These are phyloP conservation scores for Patellaria atrata DNA, from an alignment of 495 filamentous ascomycete species.

Conservation along the genomic window DNA sequence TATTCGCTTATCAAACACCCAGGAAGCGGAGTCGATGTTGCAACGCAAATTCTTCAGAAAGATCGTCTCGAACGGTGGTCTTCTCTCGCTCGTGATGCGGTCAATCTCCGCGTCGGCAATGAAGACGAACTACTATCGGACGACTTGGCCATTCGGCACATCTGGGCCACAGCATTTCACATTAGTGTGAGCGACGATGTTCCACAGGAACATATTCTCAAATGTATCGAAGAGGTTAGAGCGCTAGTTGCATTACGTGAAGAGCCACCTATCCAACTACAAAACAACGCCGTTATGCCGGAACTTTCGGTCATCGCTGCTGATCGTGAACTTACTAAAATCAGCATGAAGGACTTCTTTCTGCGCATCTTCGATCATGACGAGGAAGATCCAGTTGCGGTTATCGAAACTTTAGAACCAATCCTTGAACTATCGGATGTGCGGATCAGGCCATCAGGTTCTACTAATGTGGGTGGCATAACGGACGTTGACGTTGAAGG, in stretches of 20 bases:
- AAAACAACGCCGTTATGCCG: constrained; percentile 79
- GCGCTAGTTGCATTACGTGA: constrained; percentile 29
- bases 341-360: constrained; percentile 96
- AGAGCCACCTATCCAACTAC: constrained; percentile 43
- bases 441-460: constrained; percentile 2
- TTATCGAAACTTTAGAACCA: constrained; percentile 88
- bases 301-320: constrained; percentile 69
- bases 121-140: constrained; percentile 23
- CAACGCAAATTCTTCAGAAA: constrained; percentile 44
- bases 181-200: constrained; percentile 53
- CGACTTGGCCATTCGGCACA: constrained; percentile 43
- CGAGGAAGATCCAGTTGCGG: constrained; percentile 53
- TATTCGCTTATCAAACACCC: constrained; percentile 65
- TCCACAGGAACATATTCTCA: constrained; percentile 60
- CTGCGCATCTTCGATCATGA: constrained; percentile 58
- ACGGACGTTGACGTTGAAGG: constrained; percentile 11
- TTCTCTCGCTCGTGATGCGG: constrained; percentile 48
- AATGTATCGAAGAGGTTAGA: constrained; percentile 65
- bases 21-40: constrained; percentile 49
- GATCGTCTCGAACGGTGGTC: constrained; percentile 66
- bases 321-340: constrained; percentile 76
- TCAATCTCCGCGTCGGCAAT: constrained; percentile 27
- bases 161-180: constrained; percentile 74
- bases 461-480: constrained; percentile 30
- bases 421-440: constrained; percentile 45